Evolutionary conservation across 768 basidiomycete genomes (phyloP), one percentile per base, ranked within the genome.

Genomic region (Leccinum olivaceopallidum): DNA sequence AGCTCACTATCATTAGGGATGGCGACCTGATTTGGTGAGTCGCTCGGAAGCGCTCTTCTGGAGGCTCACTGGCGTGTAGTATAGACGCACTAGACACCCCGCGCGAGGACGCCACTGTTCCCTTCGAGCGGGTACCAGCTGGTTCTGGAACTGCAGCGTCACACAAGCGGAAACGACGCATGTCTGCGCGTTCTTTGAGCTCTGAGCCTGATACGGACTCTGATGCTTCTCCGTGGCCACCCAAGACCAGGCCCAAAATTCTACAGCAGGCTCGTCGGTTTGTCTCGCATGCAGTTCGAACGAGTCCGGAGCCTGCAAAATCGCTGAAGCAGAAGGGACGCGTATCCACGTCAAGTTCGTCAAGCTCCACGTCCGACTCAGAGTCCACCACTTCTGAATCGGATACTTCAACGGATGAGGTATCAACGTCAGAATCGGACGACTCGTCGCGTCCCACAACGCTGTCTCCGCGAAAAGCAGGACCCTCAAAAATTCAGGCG

Each of bases 1-100:
- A 73, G 5, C 59, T 74, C n/a, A 53, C 36, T 2, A 44, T 74
- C 44, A 50, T 74, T 6, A 63, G 67, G 49, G 73, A 74, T 12
- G 73, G 72, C 0, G 73, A 74, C 26, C 24, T 72, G 4, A 65
- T 74, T 16, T 67, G 59, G 74, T 71, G 57, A 56, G 70, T 61
- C 2, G 0, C 28, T n/a, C 1, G 4, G 13, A 5, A 2, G 2
- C 8, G n/a, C 1, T 28, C 7, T 7, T 22, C 26, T n/a, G 6
- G 13, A 22, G 26, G 8, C 62, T 60, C 10, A 71, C 56, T n/a
- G 6, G 22, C 14, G 1, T 44, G 22, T 51, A 72, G 71, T 42
- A 34, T 72, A n/a, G 71, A 66, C 28, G 34, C n/a, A 4, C 36
- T 22, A 10, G 47, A 63, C 26, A 37, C 5, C 24, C 14, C 47